Evolutionary conservation across 177 flowering plant species (phyloP).

Genomic region (Vitis hybrid): DNA sequence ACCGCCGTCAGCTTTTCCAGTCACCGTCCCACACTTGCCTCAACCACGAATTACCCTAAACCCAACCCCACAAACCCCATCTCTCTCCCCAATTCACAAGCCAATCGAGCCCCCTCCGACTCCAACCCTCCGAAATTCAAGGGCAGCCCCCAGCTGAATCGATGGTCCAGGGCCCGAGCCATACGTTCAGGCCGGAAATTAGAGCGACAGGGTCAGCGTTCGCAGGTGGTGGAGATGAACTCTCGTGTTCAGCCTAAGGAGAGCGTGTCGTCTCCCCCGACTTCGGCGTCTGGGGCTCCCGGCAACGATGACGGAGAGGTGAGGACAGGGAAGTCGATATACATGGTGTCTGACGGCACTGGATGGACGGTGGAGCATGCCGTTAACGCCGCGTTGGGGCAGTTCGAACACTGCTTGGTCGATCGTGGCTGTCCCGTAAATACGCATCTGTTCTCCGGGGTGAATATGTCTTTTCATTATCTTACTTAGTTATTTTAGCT

Average conservation of each 20-base stretch:
- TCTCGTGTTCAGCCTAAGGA: slow-evolving; percentile 6
- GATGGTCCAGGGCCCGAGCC: slow-evolving; percentile 85
- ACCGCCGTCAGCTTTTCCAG: slow-evolving; percentile 11
- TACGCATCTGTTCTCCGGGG: slow-evolving; percentile 91
- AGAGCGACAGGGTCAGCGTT: slow-evolving; percentile 39
- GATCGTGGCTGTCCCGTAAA: slow-evolving; percentile 79
- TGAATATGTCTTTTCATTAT: slow-evolving; percentile 22
- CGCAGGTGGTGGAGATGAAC: slow-evolving; percentile 6
- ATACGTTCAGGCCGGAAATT: slow-evolving; percentile 73
- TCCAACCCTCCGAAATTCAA: slow-evolving; percentile 36
- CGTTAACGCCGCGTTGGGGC: slow-evolving; percentile 90
- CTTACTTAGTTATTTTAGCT: not conserved
- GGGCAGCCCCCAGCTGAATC: slow-evolving; percentile 61
- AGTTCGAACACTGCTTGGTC: slow-evolving; percentile 85
- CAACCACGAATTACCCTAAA: slow-evolving; percentile 6
- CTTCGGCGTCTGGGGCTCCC: slow-evolving; percentile 16
- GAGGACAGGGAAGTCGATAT: slow-evolving; percentile 61
- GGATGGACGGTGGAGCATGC: slow-evolving; percentile 97
- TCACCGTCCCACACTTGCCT: slow-evolving; percentile 3
- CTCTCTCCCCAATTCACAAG: not conserved
- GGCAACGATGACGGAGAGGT: slow-evolving; percentile 29
- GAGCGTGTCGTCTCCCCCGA: not conserved
- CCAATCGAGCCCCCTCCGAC: slow-evolving; percentile 11
- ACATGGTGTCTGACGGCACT: slow-evolving; percentile 90
- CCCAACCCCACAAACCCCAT: slow-evolving; percentile 15